These are phyloP conservation scores for Protomyces inouyei DNA, from an alignment of 1,139 yeast species.

Conservation along the genomic window DNA sequence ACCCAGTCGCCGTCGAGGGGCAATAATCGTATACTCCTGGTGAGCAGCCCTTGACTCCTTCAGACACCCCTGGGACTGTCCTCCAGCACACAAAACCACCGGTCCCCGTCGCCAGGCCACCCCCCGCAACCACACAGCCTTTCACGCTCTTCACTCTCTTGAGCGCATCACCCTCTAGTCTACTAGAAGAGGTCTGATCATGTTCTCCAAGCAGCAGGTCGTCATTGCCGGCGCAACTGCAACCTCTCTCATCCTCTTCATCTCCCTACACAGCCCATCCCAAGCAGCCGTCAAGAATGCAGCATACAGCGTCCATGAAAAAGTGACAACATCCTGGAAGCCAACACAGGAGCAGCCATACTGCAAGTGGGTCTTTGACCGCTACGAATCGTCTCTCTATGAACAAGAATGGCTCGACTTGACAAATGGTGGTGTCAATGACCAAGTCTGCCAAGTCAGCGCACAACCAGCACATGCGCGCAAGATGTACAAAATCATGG, in stretches of 20 bases:
- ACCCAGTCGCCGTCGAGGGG: no score
- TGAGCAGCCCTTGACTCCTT: no score
- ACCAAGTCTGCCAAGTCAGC: slow-evolving; percentile 3
- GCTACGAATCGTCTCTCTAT: slow-evolving; percentile 11
- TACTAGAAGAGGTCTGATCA: neutral
- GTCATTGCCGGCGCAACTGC: neutral
- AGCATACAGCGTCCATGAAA: neutral
- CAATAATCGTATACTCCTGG: no score
- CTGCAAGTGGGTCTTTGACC: slow-evolving; percentile 20
- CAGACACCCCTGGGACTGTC: no score
- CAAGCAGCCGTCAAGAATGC: neutral
- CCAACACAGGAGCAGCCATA: neutral
- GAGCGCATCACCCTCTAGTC: no score
- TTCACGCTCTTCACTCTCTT: no score
- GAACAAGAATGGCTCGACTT: slow-evolving; percentile 10
- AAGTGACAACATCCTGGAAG: neutral
- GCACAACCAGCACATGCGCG: slow-evolving; percentile 1
- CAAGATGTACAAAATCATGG: neutral
- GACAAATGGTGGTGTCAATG: slow-evolving; percentile 2
- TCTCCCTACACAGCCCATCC: neutral
- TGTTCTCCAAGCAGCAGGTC: neutral
- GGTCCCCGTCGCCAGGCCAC: no score
- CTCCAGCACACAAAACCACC: no score
- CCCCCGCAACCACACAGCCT: no score
- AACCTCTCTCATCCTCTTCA: neutral